phyloP scores from a whole-genome alignment of 768 basidiomycete genomes.

The Pisolithus microcarpus region DNA sequence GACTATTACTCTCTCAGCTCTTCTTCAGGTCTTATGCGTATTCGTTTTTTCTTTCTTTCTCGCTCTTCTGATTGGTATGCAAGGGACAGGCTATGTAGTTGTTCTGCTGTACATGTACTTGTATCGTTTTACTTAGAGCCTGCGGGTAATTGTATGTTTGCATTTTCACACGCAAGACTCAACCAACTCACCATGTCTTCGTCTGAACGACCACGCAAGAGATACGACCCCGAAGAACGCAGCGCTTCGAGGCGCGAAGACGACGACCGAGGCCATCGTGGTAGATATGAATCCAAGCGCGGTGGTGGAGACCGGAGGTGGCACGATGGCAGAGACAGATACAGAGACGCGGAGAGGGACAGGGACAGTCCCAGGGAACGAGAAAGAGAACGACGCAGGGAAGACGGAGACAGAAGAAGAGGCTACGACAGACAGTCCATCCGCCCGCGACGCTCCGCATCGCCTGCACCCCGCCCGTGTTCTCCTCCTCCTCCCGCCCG shows the following conservation, averaged over 20 bases:
- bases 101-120: too few relatives aligned
- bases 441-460: conserved; percentile 47
- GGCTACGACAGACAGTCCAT: conserved; percentile 25
- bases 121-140: too few relatives aligned
- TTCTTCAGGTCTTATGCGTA: too few relatives aligned
- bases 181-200: too few relatives aligned
- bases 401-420: conserved; percentile 20
- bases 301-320: conserved; percentile 4
- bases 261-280: conserved; percentile 9
- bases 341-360: conserved; percentile 12
- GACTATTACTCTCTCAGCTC: too few relatives aligned
- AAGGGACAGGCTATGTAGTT: too few relatives aligned
- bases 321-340: neutral
- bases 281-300: neutral
- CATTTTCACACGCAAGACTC: too few relatives aligned
- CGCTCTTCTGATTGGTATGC: too few relatives aligned
- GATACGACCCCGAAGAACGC: conserved; percentile 4
- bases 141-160: too few relatives aligned
- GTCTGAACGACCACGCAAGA: neutral
- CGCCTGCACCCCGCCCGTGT: conserved; percentile 33
- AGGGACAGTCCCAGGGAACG: conserved; percentile 38
- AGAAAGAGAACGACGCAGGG: conserved; percentile 28
- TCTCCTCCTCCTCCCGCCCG: conserved; percentile 19
- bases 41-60: too few relatives aligned
- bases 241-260: conserved; percentile 10